phyloP scores from a whole-genome alignment of 2,329 filamentous ascomycete genomes.

The Ophiostoma quercus region DNA sequence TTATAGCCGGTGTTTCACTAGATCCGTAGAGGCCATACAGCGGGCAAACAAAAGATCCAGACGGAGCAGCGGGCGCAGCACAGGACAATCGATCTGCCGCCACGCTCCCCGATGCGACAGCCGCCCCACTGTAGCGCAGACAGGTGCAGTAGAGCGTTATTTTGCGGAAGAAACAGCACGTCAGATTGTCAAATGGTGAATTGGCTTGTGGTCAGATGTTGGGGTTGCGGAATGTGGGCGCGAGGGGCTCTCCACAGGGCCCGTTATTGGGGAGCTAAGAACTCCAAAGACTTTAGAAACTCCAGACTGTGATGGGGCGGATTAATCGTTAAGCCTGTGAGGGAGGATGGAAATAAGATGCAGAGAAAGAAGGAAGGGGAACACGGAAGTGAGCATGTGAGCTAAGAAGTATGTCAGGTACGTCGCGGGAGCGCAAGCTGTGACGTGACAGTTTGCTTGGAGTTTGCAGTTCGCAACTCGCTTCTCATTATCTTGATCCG shows the following conservation, averaged over 20 bases:
- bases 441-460: not conserved
- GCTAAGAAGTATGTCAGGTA: not conserved
- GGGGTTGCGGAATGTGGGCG: slow-evolving; percentile 10
- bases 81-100: slow-evolving; percentile 22
- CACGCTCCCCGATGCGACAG: slow-evolving; percentile 21
- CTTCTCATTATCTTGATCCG: not conserved
- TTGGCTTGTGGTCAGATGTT: not conserved
- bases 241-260: not conserved
- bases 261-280: slow-evolving; percentile 3
- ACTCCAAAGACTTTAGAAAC: not conserved
- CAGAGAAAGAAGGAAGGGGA: not conserved
- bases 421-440: not conserved
- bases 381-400: not conserved
- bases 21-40: not conserved
- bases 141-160: no score
- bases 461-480: not conserved
- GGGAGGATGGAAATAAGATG: not conserved
- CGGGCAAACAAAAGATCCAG: slow-evolving; percentile 7
- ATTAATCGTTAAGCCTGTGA: slow-evolving; percentile 21
- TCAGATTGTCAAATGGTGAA: not conserved
- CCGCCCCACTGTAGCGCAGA: slow-evolving; percentile 12
- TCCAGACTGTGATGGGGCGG: slow-evolving; percentile 13
- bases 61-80: not conserved
- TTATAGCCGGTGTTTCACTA: not conserved
- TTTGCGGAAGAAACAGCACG: not conserved